phyloP scores from a whole-genome alignment of 2,329 filamentous ascomycete species.

The Claviceps pazoutovae region DNA sequence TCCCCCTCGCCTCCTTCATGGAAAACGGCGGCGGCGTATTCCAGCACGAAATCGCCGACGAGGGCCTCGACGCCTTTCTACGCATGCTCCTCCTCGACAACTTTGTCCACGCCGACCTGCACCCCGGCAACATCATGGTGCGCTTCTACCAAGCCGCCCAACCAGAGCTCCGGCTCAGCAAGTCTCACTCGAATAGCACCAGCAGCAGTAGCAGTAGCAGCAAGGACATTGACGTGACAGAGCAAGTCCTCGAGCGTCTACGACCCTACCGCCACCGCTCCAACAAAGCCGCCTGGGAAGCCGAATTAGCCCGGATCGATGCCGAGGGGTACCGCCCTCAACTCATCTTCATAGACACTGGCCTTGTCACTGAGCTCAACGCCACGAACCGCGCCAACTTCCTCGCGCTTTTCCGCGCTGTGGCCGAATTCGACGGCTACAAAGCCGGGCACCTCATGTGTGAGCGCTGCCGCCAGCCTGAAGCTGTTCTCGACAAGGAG shows the following conservation, averaged over 20 bases:
- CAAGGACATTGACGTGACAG: constrained; percentile 69
- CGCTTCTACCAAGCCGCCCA: constrained; percentile 82
- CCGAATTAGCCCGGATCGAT: constrained; percentile 64
- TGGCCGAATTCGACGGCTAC: constrained; percentile 95
- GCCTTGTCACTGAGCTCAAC: constrained; percentile 88
- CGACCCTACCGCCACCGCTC: constrained; percentile 52
- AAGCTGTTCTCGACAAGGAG: constrained; percentile 76
- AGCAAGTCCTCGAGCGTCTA: constrained; percentile 69
- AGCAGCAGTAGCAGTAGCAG: constrained; percentile 34
- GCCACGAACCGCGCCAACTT: constrained; percentile 78
- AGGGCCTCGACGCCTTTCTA: constrained; percentile 88
- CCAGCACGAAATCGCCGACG: constrained; percentile 85
- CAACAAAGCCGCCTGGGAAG: constrained; percentile 56
- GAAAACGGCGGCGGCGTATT: constrained; percentile 86
- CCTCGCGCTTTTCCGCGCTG: constrained; percentile 84
- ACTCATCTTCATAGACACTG: constrained; percentile 93
- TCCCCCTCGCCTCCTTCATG: constrained; percentile 79
- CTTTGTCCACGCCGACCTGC: constrained; percentile 90
- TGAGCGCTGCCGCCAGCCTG: constrained; percentile 82
- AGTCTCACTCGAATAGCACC: constrained; percentile 8
- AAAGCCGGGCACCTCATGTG: constrained; percentile 93
- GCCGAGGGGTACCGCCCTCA: constrained; percentile 83
- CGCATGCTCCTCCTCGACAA: constrained; percentile 96
- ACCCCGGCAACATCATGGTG: constrained; percentile 98
- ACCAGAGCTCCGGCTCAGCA: constrained; percentile 40